Percentiles rank a stretch among this genome's conserved stretches.
Evolutionary conservation across 192 early-diverging fungal species (phyloP).

Genomic region (Dissophora globulifera): DNA sequence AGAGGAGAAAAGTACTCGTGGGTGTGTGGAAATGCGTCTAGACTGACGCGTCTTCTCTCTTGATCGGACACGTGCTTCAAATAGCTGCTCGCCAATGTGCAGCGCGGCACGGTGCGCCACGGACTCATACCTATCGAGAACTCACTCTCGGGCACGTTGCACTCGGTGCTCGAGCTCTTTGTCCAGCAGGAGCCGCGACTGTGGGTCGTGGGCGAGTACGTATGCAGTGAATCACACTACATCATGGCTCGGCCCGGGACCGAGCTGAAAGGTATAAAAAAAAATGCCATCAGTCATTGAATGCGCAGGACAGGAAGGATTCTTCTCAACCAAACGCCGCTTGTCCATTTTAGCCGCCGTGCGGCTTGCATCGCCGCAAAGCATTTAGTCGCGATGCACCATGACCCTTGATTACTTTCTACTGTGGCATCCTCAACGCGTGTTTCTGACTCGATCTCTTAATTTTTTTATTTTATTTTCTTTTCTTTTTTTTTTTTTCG

Average conservation of each 20-base stretch:
- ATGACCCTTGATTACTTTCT: neutral
- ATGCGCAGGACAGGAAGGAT: too few relatives aligned
- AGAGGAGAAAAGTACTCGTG: neutral
- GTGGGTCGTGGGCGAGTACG: constrained; percentile 53
- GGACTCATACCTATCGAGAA: constrained; percentile 50
- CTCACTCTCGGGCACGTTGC: constrained; percentile 48
- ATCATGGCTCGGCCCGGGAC: constrained; percentile 36
- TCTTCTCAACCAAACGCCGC: too few relatives aligned
- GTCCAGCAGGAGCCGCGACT: constrained; percentile 38
- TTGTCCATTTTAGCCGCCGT: too few relatives aligned
- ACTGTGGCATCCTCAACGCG: too few relatives aligned
- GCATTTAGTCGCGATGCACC: too few relatives aligned
- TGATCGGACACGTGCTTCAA: neutral
- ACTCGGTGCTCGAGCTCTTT: constrained; percentile 49
- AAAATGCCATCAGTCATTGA: neutral
- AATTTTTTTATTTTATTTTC: too few relatives aligned
- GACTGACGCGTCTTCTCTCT: neutral
- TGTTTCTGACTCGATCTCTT: too few relatives aligned
- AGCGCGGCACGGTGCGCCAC: constrained; percentile 36
- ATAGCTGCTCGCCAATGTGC: constrained; percentile 31
- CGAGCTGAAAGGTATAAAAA: constrained; percentile 21
- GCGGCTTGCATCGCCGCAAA: too few relatives aligned
- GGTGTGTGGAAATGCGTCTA: too few relatives aligned
- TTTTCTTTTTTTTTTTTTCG: too few relatives aligned
- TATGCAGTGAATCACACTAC: constrained; percentile 47